Base-by-base conservation (phyloP, 2,329 filamentous ascomycete species). In the Pseudogymnoascus sp. region DNA sequence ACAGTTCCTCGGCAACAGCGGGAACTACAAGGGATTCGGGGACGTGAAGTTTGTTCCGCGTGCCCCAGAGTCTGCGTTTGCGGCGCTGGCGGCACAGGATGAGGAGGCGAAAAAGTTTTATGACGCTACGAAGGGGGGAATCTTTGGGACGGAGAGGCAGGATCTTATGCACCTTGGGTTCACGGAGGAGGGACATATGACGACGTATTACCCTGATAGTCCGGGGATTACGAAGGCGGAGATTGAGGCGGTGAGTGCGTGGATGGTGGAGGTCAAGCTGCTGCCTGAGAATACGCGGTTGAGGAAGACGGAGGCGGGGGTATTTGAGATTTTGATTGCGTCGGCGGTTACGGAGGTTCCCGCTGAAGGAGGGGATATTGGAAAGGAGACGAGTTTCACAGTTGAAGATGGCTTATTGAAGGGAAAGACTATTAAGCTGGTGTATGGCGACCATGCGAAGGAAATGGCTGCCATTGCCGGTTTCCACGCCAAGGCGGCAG, bases 11-110 rank as follows among this genome's bases (percentile, higher is more conserved):
- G 89, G 89, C 49, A 94, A 93, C 72, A 82, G 81, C 65, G 72
- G 91, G 66, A 94, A 94, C 75, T 94, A 93, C 78, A 93, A 93
- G 78, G 89, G 88, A 68, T 93, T 92, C 70, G 91, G 91, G 45
- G 90, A 94, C 75, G 84, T 87, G 69, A 94, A 94, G 73, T 92
- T 94, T 72, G 82, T 94, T 63, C 90, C 90, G 2, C 82, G 89
- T 68, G 84, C 89, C 70, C 79, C 81, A 5, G 82, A 86, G 67
- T 82, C 83, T 63, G 82, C 80, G 4, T 82, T 92, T 64, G 81
- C 84, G 60, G 82, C 86, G 64, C 78, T 93, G 35, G 86, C 87
- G 49, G 80, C 82, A 14, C 81, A 81, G 14, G 77, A 75, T 0
- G 76, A 83, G 2, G 84, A 88, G 61, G 84, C 88, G 5, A 79